Base-by-base conservation (phyloP, 73 alveolate species). In the Stentor coeruleus region DNA sequence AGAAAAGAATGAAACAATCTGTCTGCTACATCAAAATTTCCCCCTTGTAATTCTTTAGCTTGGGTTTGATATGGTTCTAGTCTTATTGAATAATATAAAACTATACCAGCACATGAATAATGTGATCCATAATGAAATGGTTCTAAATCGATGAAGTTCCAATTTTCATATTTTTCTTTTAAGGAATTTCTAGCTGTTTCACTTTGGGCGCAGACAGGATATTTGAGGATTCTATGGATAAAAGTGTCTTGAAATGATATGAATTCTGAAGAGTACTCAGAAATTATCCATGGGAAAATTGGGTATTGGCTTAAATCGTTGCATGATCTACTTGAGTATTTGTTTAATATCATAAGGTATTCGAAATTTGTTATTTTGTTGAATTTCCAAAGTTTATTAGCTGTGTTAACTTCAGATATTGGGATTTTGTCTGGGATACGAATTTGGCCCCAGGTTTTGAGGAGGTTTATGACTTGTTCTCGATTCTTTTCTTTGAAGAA, bases 121-220 rank as follows among this genome's bases (percentile, higher is more conserved):
- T 97, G 98, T 39, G 97, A 88, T 0, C 99, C 99, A 83, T 93
- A 93, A 83, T 95, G 99, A 89, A 91, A 96, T 26, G 92, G 92
- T 3, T 74, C 79, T 15, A 36, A 15, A 36, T 66, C 49, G 30
- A 30, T 57, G 14, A 15, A 26, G n/a, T 33, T n/a, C 30, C 74
- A 37, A 74, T 58, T 73, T 1, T 30, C 35, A 30, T 33, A 66
- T 66, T 36, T 66, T 30, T 28, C 30, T 66, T 20, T 57, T 1
- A 66, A 33, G 14, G 15, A 20, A 0, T 15, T n/a, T 66, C 30
- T 20, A 1, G 59, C 49, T 66, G 14, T 30, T 36, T 66, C 30
- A 0, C 0, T 92, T 20, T 93, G 82, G 38, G 99, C 98, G 37
- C 99, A 99, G 0, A 97, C 89, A 40, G 99, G 99, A 81, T 94